Evolutionary conservation across 805 yeast species (phyloP), one percentile per base, ranked within the genome.

Genomic region (Candida dajiaensis): DNA sequence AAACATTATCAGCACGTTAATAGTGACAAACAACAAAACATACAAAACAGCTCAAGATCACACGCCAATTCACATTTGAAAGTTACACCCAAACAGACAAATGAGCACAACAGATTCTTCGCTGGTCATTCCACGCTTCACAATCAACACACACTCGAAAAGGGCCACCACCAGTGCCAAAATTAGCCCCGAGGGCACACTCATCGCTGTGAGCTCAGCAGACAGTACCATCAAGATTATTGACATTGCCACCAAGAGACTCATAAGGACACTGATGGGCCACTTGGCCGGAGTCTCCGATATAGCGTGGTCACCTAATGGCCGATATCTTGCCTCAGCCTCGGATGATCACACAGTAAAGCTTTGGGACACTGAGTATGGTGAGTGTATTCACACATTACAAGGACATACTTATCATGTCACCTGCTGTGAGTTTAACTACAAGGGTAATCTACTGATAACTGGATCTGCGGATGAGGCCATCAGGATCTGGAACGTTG

Each of bases 381-480:
- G 77, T 6, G 74, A 74, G 50, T 71, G 80, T 46, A 59, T 79
- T 23, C 68, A 72, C 43, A 64, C 76, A 12, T 26, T 56, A 23
- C 51, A 50, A 23, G 90, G 95, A 7, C 99, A 92, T 59, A 88
- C 96, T 0, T 92, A 82, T 51, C 92, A 88, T 48, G 87, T 89
- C 11, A 81, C 87, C 1, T 71, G 84, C n/a, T 65, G 89, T 5
- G 72, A 72, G 44, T 92, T 82, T 68, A 85, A 80, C 51, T 64
- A 71, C 36, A 83, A 83, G 61, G 96, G 97, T 1, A 86, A 88
- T 51, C 64, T 94, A 20, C 62, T 94, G 15, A 80, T 86, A 21
- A 78, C 90, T 38, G 95, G 96, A 0, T 80, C 95, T 1, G 79
- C 94, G 43, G 99, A 92, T 64, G 98, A 92, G 61, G 88, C 92